Evolutionary conservation across 2,329 filamentous ascomycete genomes (phyloP), one percentile per base, ranked within the genome.

Genomic region (Penicillium sp.): DNA sequence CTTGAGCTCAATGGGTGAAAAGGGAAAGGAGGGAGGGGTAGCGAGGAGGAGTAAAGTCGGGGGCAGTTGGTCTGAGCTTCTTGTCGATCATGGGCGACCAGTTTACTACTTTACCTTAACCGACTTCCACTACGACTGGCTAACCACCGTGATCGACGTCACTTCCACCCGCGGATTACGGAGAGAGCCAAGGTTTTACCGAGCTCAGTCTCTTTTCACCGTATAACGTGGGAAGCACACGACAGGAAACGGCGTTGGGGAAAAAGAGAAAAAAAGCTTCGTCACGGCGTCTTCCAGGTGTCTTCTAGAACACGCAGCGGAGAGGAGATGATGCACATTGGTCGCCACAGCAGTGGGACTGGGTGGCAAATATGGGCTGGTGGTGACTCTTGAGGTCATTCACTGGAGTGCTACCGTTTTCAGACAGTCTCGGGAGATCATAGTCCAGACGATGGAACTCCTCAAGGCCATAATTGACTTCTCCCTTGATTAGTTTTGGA

Each of bases 241-340:
- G 20, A 41, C 39, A 24, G 3, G 28, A 22, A 25, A n/a, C 14
- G 7, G 14, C 6, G 14, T 8, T 10, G 4, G 4, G 30, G 13
- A 30, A 43, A 31, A 30, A 18, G 30, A 18, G 11, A 3, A 39
- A 13, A 36, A 48, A 67, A 66, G 57, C 62, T 68, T 63, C 60
- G 52, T 41, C 39, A 58, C 53, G 48, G 44, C 52, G 46, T 46
- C 31, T 71, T 71, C 68, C 61, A 70, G 56, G 56, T 51, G 62
- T 63, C 61, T 71, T 71, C 68, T 69, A 71, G 68, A 71, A 71
- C 45, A 46, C 45, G 35, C 31, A 35, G 24, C 31, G 39, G 40
- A 16, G 44, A 27, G 30, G 30, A 47, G 33, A 52, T 52, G 40
- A 51, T 48, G 33, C 30, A 33, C 24, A 47, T 52, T 40, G 44